Conservation (phyloP, 495 filamentous ascomycete species). For the Zalerion maritima region DNA sequence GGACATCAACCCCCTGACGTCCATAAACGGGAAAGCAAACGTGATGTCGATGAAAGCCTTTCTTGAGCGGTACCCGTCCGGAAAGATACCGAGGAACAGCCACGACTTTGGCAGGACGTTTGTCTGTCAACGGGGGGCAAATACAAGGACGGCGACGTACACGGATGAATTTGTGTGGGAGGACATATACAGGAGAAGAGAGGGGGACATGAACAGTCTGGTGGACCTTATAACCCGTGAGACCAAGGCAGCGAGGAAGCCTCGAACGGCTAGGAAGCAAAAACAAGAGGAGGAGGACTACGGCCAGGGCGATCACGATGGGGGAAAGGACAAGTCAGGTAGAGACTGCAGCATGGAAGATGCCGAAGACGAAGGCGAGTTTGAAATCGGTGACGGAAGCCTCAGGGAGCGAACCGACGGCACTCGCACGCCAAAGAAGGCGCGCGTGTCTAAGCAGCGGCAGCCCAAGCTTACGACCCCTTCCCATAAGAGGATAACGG, state of each 20-base stretch:
- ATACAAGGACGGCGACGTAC: slow-evolving; percentile 74
- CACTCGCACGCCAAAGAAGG: slow-evolving; percentile 24
- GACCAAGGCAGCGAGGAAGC: slow-evolving; percentile 58
- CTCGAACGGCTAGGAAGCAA: slow-evolving; percentile 15
- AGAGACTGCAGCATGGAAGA: slow-evolving; percentile 10
- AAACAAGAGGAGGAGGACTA: slow-evolving; percentile 34
- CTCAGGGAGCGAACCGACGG: slow-evolving; percentile 17
- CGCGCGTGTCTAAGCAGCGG: slow-evolving; percentile 17
- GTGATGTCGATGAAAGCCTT: slow-evolving; percentile 63
- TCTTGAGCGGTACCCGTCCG: slow-evolving; percentile 52
- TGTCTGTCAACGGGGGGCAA: slow-evolving; percentile 78
- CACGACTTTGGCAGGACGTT: slow-evolving; percentile 79
- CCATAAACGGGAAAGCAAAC: slow-evolving; percentile 76
- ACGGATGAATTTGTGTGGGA: slow-evolving; percentile 92
- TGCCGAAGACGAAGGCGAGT: slow-evolving; percentile 25
- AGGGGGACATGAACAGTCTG: slow-evolving; percentile 47
- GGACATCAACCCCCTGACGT: slow-evolving; percentile 72
- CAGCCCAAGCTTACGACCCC: slow-evolving; percentile 50
- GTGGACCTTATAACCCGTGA: slow-evolving; percentile 49
- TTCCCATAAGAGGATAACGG: slow-evolving; percentile 49
- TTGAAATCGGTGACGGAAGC: slow-evolving; percentile 35
- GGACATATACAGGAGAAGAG: slow-evolving; percentile 50
- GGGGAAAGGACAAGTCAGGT: slow-evolving; percentile 8
- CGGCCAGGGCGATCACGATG: too few relatives aligned
- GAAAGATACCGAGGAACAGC: slow-evolving; percentile 57